Conservation (phyloP, 2,329 filamentous ascomycete genomes). For the Epichloe sp. region DNA sequence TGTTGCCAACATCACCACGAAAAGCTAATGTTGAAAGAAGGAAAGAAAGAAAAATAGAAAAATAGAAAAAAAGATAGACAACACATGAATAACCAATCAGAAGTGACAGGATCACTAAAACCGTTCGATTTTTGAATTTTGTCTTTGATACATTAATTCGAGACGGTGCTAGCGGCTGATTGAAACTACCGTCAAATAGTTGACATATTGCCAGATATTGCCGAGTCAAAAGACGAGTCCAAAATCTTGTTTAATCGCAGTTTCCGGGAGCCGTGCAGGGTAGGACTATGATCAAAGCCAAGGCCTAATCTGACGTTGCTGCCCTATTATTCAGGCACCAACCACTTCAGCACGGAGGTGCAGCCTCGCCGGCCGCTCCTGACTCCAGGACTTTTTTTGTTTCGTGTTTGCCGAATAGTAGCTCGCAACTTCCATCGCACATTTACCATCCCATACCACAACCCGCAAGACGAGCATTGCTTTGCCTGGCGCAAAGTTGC, state of each 20-base stretch:
- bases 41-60: too few species aligned
- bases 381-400: background rate
- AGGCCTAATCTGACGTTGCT: background rate
- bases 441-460: conserved; percentile 7
- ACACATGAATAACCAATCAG: too few species aligned
- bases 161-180: too few species aligned
- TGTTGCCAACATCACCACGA: background rate
- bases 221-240: background rate
- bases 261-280: background rate
- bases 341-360: background rate
- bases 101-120: too few species aligned
- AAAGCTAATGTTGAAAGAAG: background rate
- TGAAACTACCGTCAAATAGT: too few species aligned
- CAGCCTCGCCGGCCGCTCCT: background rate
- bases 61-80: too few species aligned
- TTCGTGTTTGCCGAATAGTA: background rate
- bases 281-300: background rate
- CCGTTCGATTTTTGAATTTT: too few species aligned
- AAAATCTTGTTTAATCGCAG: background rate
- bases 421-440: conserved; percentile 10
- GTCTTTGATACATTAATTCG: too few species aligned
- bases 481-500: conserved; percentile 29
- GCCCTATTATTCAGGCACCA: background rate
- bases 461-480: conserved; percentile 9
- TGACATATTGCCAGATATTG: too few species aligned